Evolutionary conservation across 2,329 filamentous ascomycete genomes (phyloP).

Genomic region (Pestalotiopsis fici): DNA sequence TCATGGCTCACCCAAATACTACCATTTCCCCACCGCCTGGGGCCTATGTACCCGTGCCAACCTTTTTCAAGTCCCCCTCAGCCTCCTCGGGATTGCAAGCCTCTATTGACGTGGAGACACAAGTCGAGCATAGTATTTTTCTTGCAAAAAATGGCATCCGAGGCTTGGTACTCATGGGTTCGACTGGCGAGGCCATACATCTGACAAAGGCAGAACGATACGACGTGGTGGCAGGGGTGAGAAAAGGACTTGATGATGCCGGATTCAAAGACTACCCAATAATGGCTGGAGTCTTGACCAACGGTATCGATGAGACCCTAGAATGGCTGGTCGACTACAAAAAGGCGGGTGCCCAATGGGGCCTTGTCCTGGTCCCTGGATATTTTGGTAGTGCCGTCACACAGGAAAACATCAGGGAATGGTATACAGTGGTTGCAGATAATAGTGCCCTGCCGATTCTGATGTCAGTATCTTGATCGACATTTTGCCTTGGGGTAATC

Average conservation of each 20-base stretch:
- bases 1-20: no score
- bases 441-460: slow-evolving; percentile 60
- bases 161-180: slow-evolving; percentile 64
- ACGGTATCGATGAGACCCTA: slow-evolving; percentile 35
- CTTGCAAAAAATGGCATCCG: slow-evolving; percentile 61
- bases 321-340: slow-evolving; percentile 47
- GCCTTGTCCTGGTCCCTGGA: slow-evolving; percentile 63
- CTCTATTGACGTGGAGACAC: slow-evolving; percentile 58
- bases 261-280: slow-evolving; percentile 61
- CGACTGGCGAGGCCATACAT: slow-evolving; percentile 66
- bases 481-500: not conserved
- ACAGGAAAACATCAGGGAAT: slow-evolving; percentile 60
- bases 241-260: slow-evolving; percentile 53
- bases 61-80: slow-evolving; percentile 54
- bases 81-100: slow-evolving; percentile 44
- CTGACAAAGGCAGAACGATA: slow-evolving; percentile 57
- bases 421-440: slow-evolving; percentile 64
- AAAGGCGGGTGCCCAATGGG: slow-evolving; percentile 61
- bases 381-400: slow-evolving; percentile 63
- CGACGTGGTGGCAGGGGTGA: slow-evolving; percentile 53
- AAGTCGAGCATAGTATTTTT: slow-evolving; percentile 59
- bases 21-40: slow-evolving; percentile 45
- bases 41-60: slow-evolving; percentile 62
- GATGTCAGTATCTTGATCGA: slow-evolving; percentile 42
- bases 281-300: slow-evolving; percentile 39